These are phyloP conservation scores for Boletellus ananiceps DNA, from an alignment of 768 basidiomycete species.

Conservation along the genomic window DNA sequence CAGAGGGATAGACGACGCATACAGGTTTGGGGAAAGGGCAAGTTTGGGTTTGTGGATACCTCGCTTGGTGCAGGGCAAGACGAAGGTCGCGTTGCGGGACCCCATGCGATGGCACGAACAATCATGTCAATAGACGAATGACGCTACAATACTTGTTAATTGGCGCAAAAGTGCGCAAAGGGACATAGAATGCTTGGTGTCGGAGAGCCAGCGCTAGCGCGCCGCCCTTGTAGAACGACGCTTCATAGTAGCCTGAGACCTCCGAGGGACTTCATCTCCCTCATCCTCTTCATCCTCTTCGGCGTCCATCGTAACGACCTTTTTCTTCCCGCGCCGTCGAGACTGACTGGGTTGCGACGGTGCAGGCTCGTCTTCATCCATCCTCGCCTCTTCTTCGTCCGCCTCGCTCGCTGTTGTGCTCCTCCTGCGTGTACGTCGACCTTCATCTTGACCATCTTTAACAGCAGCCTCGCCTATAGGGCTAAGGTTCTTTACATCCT, in stretches of 20 bases:
- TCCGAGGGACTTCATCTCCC: constrained; percentile 19
- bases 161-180: constrained; percentile 4
- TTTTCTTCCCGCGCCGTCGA: constrained; percentile 28
- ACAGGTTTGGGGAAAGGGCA: constrained; percentile 82
- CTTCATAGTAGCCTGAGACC: constrained; percentile 13
- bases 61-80: constrained; percentile 29
- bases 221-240: constrained; percentile 18
- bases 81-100: constrained; percentile 41
- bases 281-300: constrained; percentile 41
- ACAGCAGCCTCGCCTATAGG: constrained; percentile 69
- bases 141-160: constrained; percentile 18
- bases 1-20: constrained; percentile 57
- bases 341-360: constrained; percentile 29
- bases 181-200: constrained; percentile 3
- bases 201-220: constrained; percentile 7
- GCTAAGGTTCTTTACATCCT: constrained; percentile 42
- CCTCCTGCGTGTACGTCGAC: constrained; percentile 34
- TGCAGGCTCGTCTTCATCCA: constrained; percentile 31
- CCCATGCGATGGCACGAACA: constrained; percentile 13
- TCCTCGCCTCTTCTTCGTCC: constrained; percentile 40
- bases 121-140: constrained; percentile 24
- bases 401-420: constrained; percentile 34
- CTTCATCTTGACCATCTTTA: constrained; percentile 53
- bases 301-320: constrained; percentile 37
- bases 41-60: constrained; percentile 77